These are phyloP conservation scores for Gonapodya sp. DNA, from an alignment of 192 early-diverging fungal genomes.

Conservation along the genomic window DNA sequence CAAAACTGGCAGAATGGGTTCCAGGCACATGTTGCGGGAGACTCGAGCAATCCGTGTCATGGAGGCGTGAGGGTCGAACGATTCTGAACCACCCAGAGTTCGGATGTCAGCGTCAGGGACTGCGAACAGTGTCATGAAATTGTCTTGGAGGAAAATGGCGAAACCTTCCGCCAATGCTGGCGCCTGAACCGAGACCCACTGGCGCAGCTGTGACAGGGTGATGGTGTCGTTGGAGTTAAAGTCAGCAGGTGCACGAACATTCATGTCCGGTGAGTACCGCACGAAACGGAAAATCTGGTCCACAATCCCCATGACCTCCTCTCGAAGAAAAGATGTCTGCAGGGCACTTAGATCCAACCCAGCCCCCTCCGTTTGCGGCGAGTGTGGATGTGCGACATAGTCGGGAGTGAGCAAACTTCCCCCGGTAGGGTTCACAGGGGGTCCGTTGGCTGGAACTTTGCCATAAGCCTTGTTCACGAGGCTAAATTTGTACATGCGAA, in stretches of 20 bases:
- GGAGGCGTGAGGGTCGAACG: not conserved
- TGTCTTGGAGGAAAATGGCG: not conserved
- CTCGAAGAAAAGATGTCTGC: not conserved
- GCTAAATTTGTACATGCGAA: not conserved
- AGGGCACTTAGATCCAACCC: not conserved
- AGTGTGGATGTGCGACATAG: not conserved
- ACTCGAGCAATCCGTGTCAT: not conserved
- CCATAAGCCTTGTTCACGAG: not conserved
- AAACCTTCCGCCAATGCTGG: not conserved
- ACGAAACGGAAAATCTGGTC: not conserved
- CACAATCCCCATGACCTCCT: not conserved
- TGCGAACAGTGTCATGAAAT: not conserved
- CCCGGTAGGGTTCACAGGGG: not conserved
- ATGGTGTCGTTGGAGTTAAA: not conserved
- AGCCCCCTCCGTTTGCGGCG: not conserved
- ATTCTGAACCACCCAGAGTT: not conserved
- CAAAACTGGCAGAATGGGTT: not conserved
- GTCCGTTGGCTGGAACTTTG: not conserved
- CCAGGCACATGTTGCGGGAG: not conserved
- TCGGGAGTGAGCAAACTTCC: not conserved
- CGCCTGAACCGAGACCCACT: not conserved
- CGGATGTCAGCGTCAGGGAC: not conserved
- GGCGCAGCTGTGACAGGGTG: not conserved
- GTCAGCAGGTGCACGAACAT: not conserved
- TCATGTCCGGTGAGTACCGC: not conserved